Evolutionary conservation across 2,329 filamentous ascomycete genomes (phyloP).

Genomic region (Escovopsis sp.): DNA sequence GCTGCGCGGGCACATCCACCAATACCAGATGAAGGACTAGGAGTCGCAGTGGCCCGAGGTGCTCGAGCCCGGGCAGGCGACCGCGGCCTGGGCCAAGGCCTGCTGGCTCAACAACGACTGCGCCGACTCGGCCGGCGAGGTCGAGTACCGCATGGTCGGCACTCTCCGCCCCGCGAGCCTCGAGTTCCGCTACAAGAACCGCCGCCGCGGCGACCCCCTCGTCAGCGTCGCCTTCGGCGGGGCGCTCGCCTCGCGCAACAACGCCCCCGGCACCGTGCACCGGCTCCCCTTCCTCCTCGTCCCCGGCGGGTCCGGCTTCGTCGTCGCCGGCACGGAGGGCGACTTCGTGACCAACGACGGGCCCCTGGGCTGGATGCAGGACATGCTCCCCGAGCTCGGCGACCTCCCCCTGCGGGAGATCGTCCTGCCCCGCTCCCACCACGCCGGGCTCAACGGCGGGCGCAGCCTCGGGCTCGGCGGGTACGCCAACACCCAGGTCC

Average conservation of each 20-base stretch:
- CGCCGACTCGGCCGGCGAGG: slow-evolving; percentile 13
- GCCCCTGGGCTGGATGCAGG: slow-evolving; percentile 16
- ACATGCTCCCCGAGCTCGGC: slow-evolving; percentile 11
- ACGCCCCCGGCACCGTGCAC: slow-evolving; percentile 3
- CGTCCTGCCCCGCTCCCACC: slow-evolving; percentile 16
- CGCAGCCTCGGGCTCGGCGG: slow-evolving; percentile 3
- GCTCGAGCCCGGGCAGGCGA: slow-evolving; percentile 13
- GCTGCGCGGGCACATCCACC: slow-evolving; percentile 8
- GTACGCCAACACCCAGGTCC: slow-evolving; percentile 11
- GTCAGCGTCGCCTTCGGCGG: slow-evolving; percentile 10
- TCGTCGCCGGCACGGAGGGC: slow-evolving; percentile 16
- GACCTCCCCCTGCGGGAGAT: slow-evolving; percentile 15
- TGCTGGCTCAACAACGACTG: background rate
- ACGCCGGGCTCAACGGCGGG: slow-evolving; percentile 13
- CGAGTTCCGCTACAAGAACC: slow-evolving; percentile 10
- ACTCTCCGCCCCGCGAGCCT: slow-evolving; percentile 14
- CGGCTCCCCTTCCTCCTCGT: slow-evolving; percentile 7
- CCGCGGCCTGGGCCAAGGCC: slow-evolving; percentile 3
- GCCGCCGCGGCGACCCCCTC: background rate
- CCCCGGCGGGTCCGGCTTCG: slow-evolving; percentile 12
- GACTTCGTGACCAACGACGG: slow-evolving; percentile 14
- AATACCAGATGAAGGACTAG: slow-evolving; percentile 11
- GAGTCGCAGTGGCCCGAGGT: slow-evolving; percentile 9
- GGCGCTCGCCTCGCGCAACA: slow-evolving; percentile 11
- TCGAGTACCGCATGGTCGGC: slow-evolving; percentile 14